These are phyloP conservation scores for Acanthamoeba rhysodes DNA, from an alignment of 208 protist genomes.

Conservation along the genomic window DNA sequence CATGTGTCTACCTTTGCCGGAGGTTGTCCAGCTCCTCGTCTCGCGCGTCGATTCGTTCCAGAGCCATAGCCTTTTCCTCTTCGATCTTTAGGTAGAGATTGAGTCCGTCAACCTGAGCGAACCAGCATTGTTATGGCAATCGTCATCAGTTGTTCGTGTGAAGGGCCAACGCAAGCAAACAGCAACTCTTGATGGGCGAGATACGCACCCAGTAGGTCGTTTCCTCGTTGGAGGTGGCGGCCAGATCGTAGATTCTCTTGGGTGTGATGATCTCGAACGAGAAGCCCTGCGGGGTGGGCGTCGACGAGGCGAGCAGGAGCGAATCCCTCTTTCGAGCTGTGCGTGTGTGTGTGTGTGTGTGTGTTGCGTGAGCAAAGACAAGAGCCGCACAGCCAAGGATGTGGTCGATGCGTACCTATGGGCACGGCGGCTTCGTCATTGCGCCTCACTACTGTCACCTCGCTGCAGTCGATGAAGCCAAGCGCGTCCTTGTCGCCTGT, in stretches of 20 bases:
- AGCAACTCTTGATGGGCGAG: neutral
- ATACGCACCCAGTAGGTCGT: neutral
- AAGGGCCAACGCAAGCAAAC: neutral
- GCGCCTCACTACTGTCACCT: neutral
- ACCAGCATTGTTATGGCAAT: neutral
- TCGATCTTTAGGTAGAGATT: slow-evolving; percentile 24
- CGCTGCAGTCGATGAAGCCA: slow-evolving; percentile 56
- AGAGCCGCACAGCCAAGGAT: neutral
- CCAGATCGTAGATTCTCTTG: slow-evolving; percentile 38
- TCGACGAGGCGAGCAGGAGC: neutral
- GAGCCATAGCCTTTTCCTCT: slow-evolving; percentile 6
- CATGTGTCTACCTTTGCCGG: neutral
- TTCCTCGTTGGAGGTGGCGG: neutral
- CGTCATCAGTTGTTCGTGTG: too few species aligned
- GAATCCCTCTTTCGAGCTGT: neutral
- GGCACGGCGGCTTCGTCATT: neutral
- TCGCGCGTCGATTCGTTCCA: neutral
- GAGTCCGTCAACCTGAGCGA: slow-evolving; percentile 1
- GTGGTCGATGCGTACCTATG: neutral
- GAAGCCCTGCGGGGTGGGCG: neutral
- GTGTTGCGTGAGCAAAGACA: neutral
- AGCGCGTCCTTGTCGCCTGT: slow-evolving; percentile 15
- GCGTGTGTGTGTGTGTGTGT: neutral
- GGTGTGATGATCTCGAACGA: slow-evolving; percentile 56
- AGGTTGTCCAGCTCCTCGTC: slow-evolving; percentile 1